Evolutionary conservation across 768 basidiomycete species (phyloP), one percentile per base, ranked within the genome.

Genomic region (Tephrocybe sp.): DNA sequence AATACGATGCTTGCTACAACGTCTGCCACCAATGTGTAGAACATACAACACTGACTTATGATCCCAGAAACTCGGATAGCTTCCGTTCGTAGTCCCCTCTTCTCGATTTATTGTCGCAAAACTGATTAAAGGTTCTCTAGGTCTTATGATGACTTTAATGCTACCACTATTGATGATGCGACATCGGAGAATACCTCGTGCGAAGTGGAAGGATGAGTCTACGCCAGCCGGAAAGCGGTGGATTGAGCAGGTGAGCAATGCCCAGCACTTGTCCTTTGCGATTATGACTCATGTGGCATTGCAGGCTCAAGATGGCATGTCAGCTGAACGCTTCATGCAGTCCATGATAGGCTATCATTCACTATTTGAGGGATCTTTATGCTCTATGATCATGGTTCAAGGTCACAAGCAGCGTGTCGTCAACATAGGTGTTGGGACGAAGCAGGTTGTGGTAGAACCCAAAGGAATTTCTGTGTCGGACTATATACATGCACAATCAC

Each of bases 341-440:
- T 85, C 87, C 0, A 85, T 84, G 79, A 91, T 91, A 50, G 88
- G 88, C 6, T 91, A 91, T 57, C 85, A 88, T 50, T 78, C 88
- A 39, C 74, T 82, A 1, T 82, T 76, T 56, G 80, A 84, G 52
- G 78, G 77, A 49, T 86, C 84, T 9, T 63, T 91, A 8, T 81
- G 88, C 46, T 87, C 84, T n/a, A 89, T 91, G 86, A 82, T 84
- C 31, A 88, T 92, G 79, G 86, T 86, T 1, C 88, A 91, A 57
- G 90, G 90, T 3, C 74, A 76, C 9, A 81, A 83, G 47, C 77
- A 80, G 38, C 82, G 86, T 49, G 90, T 92, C 41, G 73, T 88
- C 57, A 89, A 90, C 65, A 83, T 92, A 57, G 90, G 90, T 1
- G 71, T 91, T n/a, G 88, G 86, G 3, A 77, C 90, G 61, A 84